phyloP scores from a whole-genome alignment of 768 basidiomycete genomes.

The Clathrus columnatus region DNA sequence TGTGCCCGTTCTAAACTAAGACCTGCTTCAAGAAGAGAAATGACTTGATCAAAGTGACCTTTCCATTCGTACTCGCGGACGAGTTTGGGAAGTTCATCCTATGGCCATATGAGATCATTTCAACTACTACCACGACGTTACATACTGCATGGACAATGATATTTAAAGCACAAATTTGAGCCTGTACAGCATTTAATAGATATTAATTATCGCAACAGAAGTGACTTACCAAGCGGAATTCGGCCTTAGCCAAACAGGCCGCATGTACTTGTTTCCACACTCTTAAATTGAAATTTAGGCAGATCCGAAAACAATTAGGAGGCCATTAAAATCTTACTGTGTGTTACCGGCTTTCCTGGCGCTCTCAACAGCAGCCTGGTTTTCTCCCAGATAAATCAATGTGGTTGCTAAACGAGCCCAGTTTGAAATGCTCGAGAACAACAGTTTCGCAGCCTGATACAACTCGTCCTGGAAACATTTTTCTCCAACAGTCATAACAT shows the following conservation, averaged over 20 bases:
- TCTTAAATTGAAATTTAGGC: constrained; percentile 29
- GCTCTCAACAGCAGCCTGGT: constrained; percentile 96
- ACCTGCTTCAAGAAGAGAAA: constrained; percentile 86
- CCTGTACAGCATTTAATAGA: constrained; percentile 30
- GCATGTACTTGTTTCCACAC: constrained; percentile 99
- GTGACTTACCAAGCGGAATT: constrained; percentile 73
- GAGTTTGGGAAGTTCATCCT: constrained; percentile 72
- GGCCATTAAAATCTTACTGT: constrained; percentile 49
- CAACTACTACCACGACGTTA: constrained; percentile 12
- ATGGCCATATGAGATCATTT: too few species aligned
- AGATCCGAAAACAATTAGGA: constrained; percentile 11
- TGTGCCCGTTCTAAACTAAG: constrained; percentile 95
- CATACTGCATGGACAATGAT: constrained; percentile 82
- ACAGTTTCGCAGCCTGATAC: constrained; percentile 91
- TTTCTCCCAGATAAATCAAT: constrained; percentile 95
- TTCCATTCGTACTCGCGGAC: constrained; percentile 81
- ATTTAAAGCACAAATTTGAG: constrained; percentile 98
- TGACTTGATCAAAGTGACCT: constrained; percentile 92
- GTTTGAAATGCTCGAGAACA: constrained; percentile 96
- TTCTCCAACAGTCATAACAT: constrained; percentile 93
- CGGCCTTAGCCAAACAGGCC: constrained; percentile 94
- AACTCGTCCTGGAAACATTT: constrained; percentile 98
- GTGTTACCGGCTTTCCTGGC: constrained; percentile 99
- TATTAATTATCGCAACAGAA: not conserved
- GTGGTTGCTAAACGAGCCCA: constrained; percentile 98